Evolutionary conservation across 2,329 filamentous ascomycete species (phyloP).

Genomic region (Diaporthe longicolla): DNA sequence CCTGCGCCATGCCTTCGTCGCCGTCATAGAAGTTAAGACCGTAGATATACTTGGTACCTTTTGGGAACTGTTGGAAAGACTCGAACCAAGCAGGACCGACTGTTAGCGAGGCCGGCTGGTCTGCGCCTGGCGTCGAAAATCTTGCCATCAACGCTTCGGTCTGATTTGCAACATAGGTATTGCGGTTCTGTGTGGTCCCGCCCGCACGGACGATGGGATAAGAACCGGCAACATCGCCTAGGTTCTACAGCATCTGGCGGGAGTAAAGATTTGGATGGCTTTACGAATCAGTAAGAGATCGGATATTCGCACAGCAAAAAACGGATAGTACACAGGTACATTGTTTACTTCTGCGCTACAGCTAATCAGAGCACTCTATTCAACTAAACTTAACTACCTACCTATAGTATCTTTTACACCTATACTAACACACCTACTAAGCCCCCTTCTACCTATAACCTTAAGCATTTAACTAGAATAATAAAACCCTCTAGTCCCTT

Average conservation of each 20-base stretch:
- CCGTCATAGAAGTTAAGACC: conserved; percentile 30
- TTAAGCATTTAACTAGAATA: too few species aligned
- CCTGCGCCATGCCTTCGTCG: conserved; percentile 2
- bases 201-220: conserved; percentile 43
- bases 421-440: too few species aligned
- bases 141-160: conserved; percentile 13
- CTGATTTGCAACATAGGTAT: conserved; percentile 29
- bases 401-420: too few species aligned
- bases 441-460: too few species aligned
- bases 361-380: too few species aligned
- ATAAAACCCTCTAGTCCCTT: too few species aligned
- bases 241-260: conserved; percentile 26
- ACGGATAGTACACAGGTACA: too few species aligned
- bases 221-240: conserved; percentile 1
- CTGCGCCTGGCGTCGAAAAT: conserved; percentile 18
- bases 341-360: too few species aligned
- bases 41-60: conserved; percentile 22
- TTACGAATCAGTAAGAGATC: not conserved
- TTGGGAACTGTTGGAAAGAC: conserved; percentile 31
- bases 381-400: too few species aligned
- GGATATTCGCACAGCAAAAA: too few species aligned
- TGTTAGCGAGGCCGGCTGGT: conserved; percentile 28
- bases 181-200: conserved; percentile 39
- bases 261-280: conserved; percentile 31
- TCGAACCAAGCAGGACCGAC: conserved; percentile 32